phyloP scores from a whole-genome alignment of 495 filamentous ascomycete genomes.

The Delitschia confertaspora region DNA sequence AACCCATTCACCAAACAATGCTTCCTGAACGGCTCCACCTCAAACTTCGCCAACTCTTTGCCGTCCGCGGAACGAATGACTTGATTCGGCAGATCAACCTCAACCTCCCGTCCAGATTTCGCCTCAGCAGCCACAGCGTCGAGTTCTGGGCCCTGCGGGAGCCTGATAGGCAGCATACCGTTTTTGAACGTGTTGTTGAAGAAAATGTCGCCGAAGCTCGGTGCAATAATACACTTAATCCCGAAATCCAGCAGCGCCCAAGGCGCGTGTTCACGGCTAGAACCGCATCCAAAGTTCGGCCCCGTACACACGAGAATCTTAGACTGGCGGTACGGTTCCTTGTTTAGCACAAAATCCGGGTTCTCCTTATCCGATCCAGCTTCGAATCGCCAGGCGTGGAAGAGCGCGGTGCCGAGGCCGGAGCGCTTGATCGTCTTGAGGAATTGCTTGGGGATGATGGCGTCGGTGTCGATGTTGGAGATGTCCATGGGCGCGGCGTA shows the following conservation, averaged over 20 bases:
- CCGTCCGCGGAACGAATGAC: slow-evolving; percentile 68
- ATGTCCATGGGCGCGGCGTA: slow-evolving; percentile 82
- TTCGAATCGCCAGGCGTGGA: slow-evolving; percentile 72
- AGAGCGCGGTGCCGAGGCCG: slow-evolving; percentile 79
- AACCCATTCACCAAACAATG: slow-evolving; percentile 92
- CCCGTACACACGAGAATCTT: slow-evolving; percentile 94
- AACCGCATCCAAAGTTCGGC: slow-evolving; percentile 91
- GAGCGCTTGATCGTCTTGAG: slow-evolving; percentile 99
- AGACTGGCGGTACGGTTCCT: slow-evolving; percentile 71
- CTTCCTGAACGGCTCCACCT: slow-evolving; percentile 85
- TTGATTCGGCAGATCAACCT: slow-evolving; percentile 84
- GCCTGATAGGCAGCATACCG: slow-evolving; percentile 86
- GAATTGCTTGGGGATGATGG: slow-evolving; percentile 99
- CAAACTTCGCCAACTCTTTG: slow-evolving; percentile 62
- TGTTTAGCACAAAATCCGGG: slow-evolving; percentile 79
- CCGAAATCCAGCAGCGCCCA: slow-evolving; percentile 97
- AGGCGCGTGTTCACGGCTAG: slow-evolving; percentile 88
- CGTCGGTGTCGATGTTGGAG: slow-evolving; percentile 91
- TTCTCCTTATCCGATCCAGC: slow-evolving; percentile 59
- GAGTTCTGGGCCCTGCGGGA: slow-evolving; percentile 58
- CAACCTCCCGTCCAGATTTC: slow-evolving; percentile 71
- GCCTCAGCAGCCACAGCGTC: slow-evolving; percentile 71
- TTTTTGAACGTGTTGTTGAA: slow-evolving; percentile 99
- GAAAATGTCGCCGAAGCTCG: slow-evolving; percentile 94
- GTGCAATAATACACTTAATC: slow-evolving; percentile 86